Evolutionary conservation across 1,284 basidiomycete species (phyloP).

Genomic region (Leccinum angustisporum): DNA sequence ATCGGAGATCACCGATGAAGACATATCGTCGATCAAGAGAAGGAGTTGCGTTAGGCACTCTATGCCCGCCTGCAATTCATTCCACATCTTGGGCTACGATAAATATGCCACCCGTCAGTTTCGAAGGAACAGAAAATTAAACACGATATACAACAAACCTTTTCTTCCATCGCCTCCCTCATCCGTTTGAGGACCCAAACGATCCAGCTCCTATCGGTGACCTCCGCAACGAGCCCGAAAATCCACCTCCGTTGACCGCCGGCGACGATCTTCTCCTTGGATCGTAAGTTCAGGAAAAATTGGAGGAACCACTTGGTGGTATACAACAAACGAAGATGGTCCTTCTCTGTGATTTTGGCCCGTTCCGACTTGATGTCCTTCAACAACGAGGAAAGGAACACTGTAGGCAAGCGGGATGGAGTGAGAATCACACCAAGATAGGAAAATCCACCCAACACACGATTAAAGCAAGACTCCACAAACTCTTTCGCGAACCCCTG

Average conservation of each 20-base stretch:
- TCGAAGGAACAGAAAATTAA: slow-evolving; percentile 3
- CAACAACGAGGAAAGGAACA: slow-evolving; percentile 79
- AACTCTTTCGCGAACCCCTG: slow-evolving; percentile 72
- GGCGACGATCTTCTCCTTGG: slow-evolving; percentile 40
- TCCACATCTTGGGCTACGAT: slow-evolving; percentile 81
- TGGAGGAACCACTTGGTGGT: slow-evolving; percentile 88
- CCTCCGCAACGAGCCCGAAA: slow-evolving; percentile 79
- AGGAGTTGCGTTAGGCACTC: slow-evolving; percentile 90
- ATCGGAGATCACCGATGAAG: slow-evolving; percentile 41
- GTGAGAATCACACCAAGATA: slow-evolving; percentile 12
- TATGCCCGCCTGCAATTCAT: slow-evolving; percentile 91
- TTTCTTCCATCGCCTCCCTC: slow-evolving; percentile 84
- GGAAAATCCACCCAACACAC: slow-evolving; percentile 48
- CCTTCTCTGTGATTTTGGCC: slow-evolving; percentile 86
- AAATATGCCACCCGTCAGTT: slow-evolving; percentile 15
- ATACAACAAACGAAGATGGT: slow-evolving; percentile 82
- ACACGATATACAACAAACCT: slow-evolving; percentile 48
- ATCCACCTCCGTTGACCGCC: slow-evolving; percentile 47
- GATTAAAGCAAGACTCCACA: slow-evolving; percentile 81
- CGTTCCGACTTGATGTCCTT: slow-evolving; percentile 92
- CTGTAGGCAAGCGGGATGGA: slow-evolving; percentile 41
- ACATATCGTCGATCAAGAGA: slow-evolving; percentile 74
- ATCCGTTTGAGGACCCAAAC: slow-evolving; percentile 88
- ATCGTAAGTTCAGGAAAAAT: slow-evolving; percentile 71
- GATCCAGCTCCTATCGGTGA: slow-evolving; percentile 83